phyloP scores from a whole-genome alignment of 345 rosid genomes.

The Sonneratia alba region DNA sequence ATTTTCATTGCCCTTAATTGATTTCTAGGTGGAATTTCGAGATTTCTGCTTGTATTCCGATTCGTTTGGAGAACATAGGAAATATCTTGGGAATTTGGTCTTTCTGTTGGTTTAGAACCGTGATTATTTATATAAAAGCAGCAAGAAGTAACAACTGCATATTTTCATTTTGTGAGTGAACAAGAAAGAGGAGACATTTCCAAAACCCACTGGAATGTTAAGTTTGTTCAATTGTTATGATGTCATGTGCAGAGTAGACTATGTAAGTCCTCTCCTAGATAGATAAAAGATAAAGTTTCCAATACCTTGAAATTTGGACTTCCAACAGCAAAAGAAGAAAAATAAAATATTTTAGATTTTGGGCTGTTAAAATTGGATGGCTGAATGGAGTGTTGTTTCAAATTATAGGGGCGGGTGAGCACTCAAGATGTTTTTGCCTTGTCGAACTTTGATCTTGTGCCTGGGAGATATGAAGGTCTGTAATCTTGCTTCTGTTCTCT shows the following conservation, averaged over 20 bases:
- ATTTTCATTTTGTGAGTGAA: background rate
- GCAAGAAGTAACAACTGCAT: background rate
- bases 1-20: background rate
- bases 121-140: background rate
- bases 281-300: background rate
- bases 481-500: background rate
- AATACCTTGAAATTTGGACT: background rate
- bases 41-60: background rate
- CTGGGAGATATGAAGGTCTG: constrained; percentile 89
- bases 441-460: constrained; percentile 83
- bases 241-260: background rate
- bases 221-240: background rate
- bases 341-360: background rate
- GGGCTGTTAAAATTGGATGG: background rate
- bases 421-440: constrained; percentile 76
- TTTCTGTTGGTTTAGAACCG: background rate
- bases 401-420: constrained; percentile 66
- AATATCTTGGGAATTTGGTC: background rate
- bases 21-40: background rate
- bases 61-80: background rate
- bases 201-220: background rate
- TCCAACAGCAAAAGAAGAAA: background rate
- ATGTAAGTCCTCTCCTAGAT: background rate
- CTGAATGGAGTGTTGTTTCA: background rate
- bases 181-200: background rate